Conservation (phyloP, 441 rosid species). For the Adansonia madagascariensis region DNA sequence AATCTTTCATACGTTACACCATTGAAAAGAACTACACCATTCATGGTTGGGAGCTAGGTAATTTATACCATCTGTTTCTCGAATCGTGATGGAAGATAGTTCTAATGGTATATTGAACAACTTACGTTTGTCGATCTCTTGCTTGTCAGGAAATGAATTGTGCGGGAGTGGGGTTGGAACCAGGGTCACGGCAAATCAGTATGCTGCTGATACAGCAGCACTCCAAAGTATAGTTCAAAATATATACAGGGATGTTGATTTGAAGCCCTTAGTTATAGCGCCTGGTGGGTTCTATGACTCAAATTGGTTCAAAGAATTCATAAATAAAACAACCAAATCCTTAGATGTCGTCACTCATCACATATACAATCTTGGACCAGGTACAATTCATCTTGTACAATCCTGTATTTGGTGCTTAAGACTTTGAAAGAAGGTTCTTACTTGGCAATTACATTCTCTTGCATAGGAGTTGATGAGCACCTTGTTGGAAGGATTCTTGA, state of each 20-base stretch:
- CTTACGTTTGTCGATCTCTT: neutral
- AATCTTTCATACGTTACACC: slow-evolving; percentile 71
- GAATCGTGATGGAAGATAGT: neutral
- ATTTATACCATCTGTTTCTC: slow-evolving; percentile 25
- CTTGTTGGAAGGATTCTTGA: too few species aligned
- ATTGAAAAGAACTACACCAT: slow-evolving; percentile 57
- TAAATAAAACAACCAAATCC: slow-evolving; percentile 50
- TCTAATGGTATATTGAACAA: neutral
- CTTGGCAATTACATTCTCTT: slow-evolving; percentile 11
- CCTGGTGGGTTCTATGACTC: slow-evolving; percentile 91
- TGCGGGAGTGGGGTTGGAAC: slow-evolving; percentile 83
- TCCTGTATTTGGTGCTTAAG: neutral
- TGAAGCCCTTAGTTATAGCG: slow-evolving; percentile 71
- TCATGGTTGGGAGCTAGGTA: slow-evolving; percentile 94
- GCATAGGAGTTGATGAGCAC: too few species aligned
- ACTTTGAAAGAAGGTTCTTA: slow-evolving; percentile 19
- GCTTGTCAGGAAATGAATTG: slow-evolving; percentile 75
- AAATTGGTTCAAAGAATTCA: slow-evolving; percentile 67
- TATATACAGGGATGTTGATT: slow-evolving; percentile 47
- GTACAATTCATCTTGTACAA: slow-evolving; percentile 37
- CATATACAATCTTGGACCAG: slow-evolving; percentile 96
- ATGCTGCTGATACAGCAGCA: slow-evolving; percentile 68
- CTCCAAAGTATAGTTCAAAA: slow-evolving; percentile 51
- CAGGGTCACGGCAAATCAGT: slow-evolving; percentile 68
- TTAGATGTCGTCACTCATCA: slow-evolving; percentile 75